phyloP scores from a whole-genome alignment of 2,329 filamentous ascomycete species.

The Clathrospora elynae region DNA sequence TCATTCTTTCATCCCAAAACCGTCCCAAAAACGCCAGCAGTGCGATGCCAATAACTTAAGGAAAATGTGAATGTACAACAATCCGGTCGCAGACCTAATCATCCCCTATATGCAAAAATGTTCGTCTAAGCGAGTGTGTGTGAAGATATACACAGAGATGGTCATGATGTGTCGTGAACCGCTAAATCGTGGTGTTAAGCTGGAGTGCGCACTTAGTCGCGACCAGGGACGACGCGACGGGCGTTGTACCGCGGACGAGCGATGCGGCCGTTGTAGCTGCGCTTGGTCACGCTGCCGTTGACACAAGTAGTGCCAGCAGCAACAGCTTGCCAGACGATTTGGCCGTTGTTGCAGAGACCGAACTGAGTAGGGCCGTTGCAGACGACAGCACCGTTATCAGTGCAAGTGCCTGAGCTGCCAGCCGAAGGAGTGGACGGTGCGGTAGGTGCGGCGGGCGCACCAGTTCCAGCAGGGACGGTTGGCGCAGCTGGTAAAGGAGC shows the following conservation, averaged over 20 bases:
- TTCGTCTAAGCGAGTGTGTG: constrained; percentile 8
- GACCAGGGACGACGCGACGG: constrained; percentile 4
- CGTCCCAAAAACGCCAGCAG: constrained; percentile 9
- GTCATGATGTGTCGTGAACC: constrained; percentile 1
- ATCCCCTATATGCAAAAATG: constrained; percentile 11
- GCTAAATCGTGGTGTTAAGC: no score
- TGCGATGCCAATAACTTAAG: constrained; percentile 12
- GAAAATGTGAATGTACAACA: constrained; percentile 11
- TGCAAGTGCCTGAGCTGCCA: constrained; percentile 29
- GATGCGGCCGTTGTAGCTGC: constrained; percentile 39
- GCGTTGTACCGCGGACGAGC: constrained; percentile 29
- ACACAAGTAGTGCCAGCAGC: constrained; percentile 53
- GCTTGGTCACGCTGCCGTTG: constrained; percentile 49
- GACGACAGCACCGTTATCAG: constrained; percentile 44
- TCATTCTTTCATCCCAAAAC: background rate
- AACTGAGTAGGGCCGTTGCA: constrained; percentile 51
- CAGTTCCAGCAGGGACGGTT: constrained; percentile 19
- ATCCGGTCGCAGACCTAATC: constrained; percentile 20
- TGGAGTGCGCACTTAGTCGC: no score
- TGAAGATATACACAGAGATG: constrained; percentile 9
- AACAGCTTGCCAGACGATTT: constrained; percentile 49
- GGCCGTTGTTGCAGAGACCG: constrained; percentile 52
- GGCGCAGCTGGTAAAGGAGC: constrained; percentile 22
- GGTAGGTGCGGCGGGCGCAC: constrained; percentile 17
- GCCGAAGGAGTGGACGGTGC: constrained; percentile 16